Base-by-base conservation (phyloP, 805 yeast genomes). In the Lipomyces starkeyi region DNA sequence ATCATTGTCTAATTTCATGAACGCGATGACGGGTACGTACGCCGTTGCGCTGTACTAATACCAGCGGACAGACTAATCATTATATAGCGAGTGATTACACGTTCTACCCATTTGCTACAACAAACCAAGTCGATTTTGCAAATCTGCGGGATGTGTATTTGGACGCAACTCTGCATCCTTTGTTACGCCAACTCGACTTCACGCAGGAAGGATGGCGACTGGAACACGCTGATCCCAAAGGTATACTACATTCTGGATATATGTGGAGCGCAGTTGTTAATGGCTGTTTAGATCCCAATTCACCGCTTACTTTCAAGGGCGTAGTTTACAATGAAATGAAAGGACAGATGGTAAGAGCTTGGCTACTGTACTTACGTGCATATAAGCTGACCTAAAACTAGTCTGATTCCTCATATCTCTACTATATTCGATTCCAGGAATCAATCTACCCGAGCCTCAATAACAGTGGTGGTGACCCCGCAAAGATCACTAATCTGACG, bases 251-350 rank as follows among this genome's bases (percentile, higher is more conserved):
- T 34, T 29, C n/a, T 22, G 20, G 27, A 17, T 17, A 4, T 43
- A 2, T 17, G 49, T 43, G 22, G 7, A 17, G 8, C 49, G 22
- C 9, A 43, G 49, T 17, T 43, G 49, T 43, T 43, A 43, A 43
- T 43, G 14, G 9, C 49, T 2, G 17, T 17, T 78, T 83, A 6
- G 93, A 93, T 76, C 80, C 81, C 17, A 67, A 74, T 0, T 83
- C 91, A 14, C 90, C 91, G 0, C 76, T 95, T 55, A 82, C 81
- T 3, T 91, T 92, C 78, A 95, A 95, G 78, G 99, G 99, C 58
- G 99, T 95, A 43, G 99, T 95, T 2, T 95, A 91, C 78, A 95
- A 95, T 77, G 99, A 95, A 80, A 95, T 95, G 99, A 95, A 95
- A 79, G 99, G 99, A 8, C 98, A 94, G 79, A 86, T 91, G 76